Base-by-base conservation (phyloP, 768 basidiomycete genomes). In the Leucosporidium scottii region DNA sequence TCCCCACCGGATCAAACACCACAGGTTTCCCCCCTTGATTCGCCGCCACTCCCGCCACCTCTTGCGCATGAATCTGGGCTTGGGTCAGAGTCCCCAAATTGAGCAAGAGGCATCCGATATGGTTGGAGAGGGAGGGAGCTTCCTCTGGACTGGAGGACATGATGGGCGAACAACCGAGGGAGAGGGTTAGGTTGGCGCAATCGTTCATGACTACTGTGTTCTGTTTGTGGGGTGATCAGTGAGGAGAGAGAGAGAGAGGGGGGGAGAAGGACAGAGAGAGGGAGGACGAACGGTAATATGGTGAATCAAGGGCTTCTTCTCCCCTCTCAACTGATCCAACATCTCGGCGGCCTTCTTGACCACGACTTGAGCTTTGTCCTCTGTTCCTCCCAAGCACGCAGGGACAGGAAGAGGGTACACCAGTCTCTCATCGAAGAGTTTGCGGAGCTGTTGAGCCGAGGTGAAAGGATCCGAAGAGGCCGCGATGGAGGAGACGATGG, bases 1-100 rank as follows among this genome's bases (percentile, higher is more conserved):
- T 83, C 25, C 90, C 93, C 17, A 97, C 93, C 3, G 93, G 93
- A 76, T 96, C 93, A 67, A 94, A 89, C 0, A 96, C 82, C 18
- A 96, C 78, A 0, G 90, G 89, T 74, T 87, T 91, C 72, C 82
- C 81, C 62, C 82, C 83, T 57, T 80, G 75, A 73, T 92, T 93
- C 20, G 87, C 89, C 15, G 67, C 66, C 4, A 6, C 25, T 7
- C 70, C 72, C 0, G 75, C 90, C 5, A 83, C 81, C 21, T 87
- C 76, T 88, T 93, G 92, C 48, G 89, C 86, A 47, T 85, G 83
- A 59, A 86, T 81, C 62, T 85, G 82, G 13, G 64, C 61, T 18
- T 82, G 82, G 31, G 78, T 79, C 75, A 92, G 78, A 4, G 91
- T 91, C 48, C 93, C 93, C 66, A 93, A 89, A 77, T 97, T 96